Conservation (phyloP, 2,329 filamentous ascomycete species). For the Pestalotiopsis sp. region DNA sequence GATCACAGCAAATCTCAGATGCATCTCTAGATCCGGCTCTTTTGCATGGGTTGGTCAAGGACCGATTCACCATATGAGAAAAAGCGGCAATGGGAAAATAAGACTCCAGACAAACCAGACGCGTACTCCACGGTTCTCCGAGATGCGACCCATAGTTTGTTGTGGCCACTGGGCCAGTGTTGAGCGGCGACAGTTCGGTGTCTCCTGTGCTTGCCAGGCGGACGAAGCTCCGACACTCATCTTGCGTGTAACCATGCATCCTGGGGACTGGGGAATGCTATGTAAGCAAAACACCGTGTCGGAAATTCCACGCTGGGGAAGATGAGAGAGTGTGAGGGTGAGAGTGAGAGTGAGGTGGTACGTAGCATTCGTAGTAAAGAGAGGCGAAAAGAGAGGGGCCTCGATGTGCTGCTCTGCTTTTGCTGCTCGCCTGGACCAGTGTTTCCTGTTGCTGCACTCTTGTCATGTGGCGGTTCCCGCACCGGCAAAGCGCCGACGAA, state of each 20-base stretch:
- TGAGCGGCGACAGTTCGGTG: background rate
- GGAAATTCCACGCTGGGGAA: background rate
- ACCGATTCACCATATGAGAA: background rate
- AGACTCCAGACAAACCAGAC: background rate
- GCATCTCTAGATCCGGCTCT: background rate
- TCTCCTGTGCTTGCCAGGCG: background rate
- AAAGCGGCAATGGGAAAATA: background rate
- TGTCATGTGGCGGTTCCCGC: background rate
- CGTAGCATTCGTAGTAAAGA: background rate
- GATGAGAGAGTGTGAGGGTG: background rate
- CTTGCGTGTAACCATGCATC: background rate
- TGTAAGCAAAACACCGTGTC: background rate
- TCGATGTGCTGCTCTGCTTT: background rate
- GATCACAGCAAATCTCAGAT: background rate
- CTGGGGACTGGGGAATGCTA: slow-evolving; percentile 1
- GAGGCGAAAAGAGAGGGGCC: background rate
- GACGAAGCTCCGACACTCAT: background rate
- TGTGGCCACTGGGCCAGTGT: background rate
- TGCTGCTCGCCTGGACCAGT: background rate
- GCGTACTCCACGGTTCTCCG: background rate
- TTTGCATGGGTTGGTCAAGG: background rate
- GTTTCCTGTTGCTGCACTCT: background rate
- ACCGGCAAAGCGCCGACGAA: background rate
- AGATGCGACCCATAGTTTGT: background rate
- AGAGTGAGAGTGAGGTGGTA: background rate